Conservation (phyloP, 345 rosid species). For the Gynandropsis gynandra region DNA sequence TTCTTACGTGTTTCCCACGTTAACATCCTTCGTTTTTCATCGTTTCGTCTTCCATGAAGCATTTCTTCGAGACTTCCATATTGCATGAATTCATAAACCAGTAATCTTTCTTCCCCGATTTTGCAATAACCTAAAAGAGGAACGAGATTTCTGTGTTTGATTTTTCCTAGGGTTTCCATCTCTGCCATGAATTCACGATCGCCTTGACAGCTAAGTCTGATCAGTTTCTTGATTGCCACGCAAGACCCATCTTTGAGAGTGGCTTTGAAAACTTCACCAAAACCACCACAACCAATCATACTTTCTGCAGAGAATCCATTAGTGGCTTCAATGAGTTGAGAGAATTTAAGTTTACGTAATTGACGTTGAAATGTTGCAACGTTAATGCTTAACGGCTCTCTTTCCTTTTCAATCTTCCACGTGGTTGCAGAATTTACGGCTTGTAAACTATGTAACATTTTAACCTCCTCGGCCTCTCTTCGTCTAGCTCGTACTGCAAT, state of each 20-base stretch:
- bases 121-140: conserved; percentile 89
- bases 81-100: conserved; percentile 90
- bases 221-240: conserved; percentile 92
- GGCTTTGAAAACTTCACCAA: conserved; percentile 93
- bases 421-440: conserved; percentile 81
- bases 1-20: conserved; percentile 85
- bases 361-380: conserved; percentile 90
- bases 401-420: conserved; percentile 97
- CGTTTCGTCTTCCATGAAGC: conserved; percentile 66
- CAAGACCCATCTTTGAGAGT: conserved; percentile 85
- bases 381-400: conserved; percentile 88
- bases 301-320: conserved; percentile 87
- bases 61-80: conserved; percentile 88
- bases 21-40: conserved; percentile 41
- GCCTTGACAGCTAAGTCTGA: conserved; percentile 85
- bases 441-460: conserved; percentile 81
- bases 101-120: conserved; percentile 84
- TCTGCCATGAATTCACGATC: conserved; percentile 98
- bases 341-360: conserved; percentile 79
- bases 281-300: conserved; percentile 83
- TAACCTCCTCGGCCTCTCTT: conserved; percentile 67
- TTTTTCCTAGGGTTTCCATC: conserved; percentile 95
- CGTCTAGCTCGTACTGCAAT: conserved; percentile 75
- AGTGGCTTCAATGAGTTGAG: conserved; percentile 86
- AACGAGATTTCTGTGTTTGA: conserved; percentile 87